Evolutionary conservation across 139 green algal species (phyloP).

Genomic region (Pleodorina starrii): DNA sequence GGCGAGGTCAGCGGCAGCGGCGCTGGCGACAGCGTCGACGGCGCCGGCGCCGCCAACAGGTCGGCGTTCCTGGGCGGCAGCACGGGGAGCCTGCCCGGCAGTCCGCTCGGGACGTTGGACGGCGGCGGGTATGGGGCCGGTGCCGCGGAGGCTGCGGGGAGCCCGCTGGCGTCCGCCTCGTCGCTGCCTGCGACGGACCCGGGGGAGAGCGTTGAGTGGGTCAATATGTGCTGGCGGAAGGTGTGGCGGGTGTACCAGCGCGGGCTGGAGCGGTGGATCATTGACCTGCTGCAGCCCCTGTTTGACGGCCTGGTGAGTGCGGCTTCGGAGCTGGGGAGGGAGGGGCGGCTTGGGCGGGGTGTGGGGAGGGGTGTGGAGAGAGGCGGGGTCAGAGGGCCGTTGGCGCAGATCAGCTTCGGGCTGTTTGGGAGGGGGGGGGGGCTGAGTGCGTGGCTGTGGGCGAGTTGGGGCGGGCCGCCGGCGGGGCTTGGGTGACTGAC

Average conservation of each 20-base stretch:
- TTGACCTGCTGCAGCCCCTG: conserved; percentile 93
- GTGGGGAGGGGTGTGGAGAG: no score
- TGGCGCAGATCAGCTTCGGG: no score
- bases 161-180: no score
- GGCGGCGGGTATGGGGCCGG: background rate
- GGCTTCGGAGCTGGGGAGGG: background rate
- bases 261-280: conserved; percentile 93
- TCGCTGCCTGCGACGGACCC: background rate
- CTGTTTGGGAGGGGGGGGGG: no score
- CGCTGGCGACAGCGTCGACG: background rate
- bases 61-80: background rate
- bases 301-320: conserved; percentile 87
- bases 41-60: background rate
- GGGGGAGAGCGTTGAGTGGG: conserved; percentile 95
- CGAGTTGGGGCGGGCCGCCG: no score
- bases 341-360: background rate
- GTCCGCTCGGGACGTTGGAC: background rate
- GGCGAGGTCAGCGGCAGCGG: background rate
- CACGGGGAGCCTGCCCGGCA: background rate
- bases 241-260: conserved; percentile 96
- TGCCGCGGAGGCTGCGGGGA: no score
- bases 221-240: conserved; percentile 98
- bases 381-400: no score
- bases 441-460: no score
- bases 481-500: no score